These are phyloP conservation scores for Aspergillus bertholletiae DNA, from an alignment of 495 filamentous ascomycete genomes.

Conservation along the genomic window DNA sequence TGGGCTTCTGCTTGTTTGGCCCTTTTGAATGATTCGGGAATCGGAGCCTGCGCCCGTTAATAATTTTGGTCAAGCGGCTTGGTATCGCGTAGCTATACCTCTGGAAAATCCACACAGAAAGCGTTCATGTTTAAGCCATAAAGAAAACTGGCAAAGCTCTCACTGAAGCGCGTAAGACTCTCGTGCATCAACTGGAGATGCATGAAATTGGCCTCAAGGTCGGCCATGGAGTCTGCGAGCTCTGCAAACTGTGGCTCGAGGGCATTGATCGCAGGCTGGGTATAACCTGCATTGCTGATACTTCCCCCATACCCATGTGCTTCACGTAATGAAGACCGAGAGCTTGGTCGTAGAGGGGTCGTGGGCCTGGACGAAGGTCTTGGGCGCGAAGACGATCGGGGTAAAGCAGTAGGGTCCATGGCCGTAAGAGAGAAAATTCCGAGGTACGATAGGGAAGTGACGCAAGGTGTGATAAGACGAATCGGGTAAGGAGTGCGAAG, in stretches of 20 bases:
- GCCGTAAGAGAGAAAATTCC: not conserved
- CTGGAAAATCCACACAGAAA: conserved; percentile 96
- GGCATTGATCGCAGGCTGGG: conserved; percentile 70
- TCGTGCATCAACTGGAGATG: conserved; percentile 97
- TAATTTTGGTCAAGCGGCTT: conserved; percentile 1
- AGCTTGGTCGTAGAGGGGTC: conserved; percentile 88
- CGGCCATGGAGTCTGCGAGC: conserved; percentile 88
- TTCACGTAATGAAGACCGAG: conserved; percentile 81
- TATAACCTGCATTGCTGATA: conserved; percentile 41
- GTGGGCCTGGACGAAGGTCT: conserved; percentile 71
- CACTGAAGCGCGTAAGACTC: conserved; percentile 87
- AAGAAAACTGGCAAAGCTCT: conserved; percentile 92
- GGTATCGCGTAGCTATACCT: conserved; percentile 50
- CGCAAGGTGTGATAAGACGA: not conserved
- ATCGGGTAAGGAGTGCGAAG: conserved; percentile 7
- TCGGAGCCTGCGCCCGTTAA: conserved; percentile 50
- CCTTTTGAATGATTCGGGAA: conserved; percentile 69
- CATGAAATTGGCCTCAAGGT: conserved; percentile 96
- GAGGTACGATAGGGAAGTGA: conserved; percentile 3
- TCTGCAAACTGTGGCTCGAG: conserved; percentile 91
- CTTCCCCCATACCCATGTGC: conserved; percentile 51
- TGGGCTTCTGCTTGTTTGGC: conserved; percentile 54
- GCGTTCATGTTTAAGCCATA: conserved; percentile 99
- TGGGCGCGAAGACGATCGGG: conserved; percentile 40
- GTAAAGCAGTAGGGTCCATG: conserved; percentile 34